Evolutionary conservation across 371 early-diverging fungal species (phyloP).

Genomic region (Mortierella sp.): DNA sequence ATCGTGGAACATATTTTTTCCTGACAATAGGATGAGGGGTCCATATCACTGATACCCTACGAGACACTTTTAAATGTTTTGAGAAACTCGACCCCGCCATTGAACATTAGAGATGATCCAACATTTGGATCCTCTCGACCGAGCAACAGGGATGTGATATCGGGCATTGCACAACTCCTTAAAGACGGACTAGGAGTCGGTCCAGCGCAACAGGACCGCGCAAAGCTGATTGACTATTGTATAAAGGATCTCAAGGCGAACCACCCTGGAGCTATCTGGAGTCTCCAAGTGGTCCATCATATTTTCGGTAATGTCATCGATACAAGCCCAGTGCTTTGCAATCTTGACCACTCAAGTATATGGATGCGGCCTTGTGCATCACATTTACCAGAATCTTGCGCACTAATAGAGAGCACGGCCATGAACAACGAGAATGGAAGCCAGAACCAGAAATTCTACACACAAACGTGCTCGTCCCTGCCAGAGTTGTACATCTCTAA

Average conservation of each 20-base stretch:
- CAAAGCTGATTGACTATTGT: constrained; percentile 36
- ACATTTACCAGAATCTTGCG: not conserved
- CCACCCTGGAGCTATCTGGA: constrained; percentile 58
- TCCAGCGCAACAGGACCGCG: constrained; percentile 37
- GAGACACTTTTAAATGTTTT: constrained; percentile 54
- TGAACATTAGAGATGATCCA: constrained; percentile 38
- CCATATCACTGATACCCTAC: constrained; percentile 51
- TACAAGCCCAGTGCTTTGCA: too few relatives aligned
- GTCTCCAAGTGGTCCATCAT: constrained; percentile 48
- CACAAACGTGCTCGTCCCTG: constrained; percentile 22
- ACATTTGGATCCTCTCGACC: constrained; percentile 28
- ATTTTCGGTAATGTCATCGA: constrained; percentile 55
- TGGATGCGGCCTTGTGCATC: too few relatives aligned
- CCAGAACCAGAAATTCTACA: constrained; percentile 20
- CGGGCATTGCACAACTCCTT: constrained; percentile 33
- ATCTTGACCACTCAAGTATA: too few relatives aligned
- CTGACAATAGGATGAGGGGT: constrained; percentile 28
- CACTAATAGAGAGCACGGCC: constrained; percentile 15
- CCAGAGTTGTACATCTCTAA: constrained; percentile 34
- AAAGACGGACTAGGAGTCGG: constrained; percentile 51
- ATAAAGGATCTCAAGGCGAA: constrained; percentile 45
- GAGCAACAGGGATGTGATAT: constrained; percentile 44
- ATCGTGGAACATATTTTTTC: not conserved
- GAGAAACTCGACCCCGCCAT: constrained; percentile 42
- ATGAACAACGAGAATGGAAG: constrained; percentile 13